A percentile compares a stretch with the other conserved stretches of the same genome.
Conservation (phyloP, 345 rosid genomes). For the Euphorbia lathyris region DNA sequence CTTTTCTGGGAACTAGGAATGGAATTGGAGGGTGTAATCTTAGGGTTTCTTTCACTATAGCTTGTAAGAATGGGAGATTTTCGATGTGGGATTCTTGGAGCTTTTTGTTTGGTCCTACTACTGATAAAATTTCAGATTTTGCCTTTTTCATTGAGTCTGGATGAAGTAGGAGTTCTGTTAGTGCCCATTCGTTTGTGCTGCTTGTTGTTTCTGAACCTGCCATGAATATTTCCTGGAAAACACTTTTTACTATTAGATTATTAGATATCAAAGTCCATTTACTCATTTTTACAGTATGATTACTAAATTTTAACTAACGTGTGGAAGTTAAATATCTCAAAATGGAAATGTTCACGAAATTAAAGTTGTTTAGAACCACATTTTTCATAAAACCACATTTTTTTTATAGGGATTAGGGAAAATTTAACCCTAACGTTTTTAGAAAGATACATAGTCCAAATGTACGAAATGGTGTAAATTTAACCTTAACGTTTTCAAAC, state of each 20-base stretch:
- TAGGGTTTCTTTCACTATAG: conserved; percentile 48
- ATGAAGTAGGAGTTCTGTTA: conserved; percentile 25
- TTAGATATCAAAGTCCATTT: too few species aligned
- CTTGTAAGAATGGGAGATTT: conserved; percentile 50
- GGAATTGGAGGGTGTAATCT: conserved; percentile 62
- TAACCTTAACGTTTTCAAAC: too few species aligned
- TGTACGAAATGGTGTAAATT: too few species aligned
- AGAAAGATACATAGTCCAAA: too few species aligned
- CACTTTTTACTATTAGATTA: neutral
- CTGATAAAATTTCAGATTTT: neutral
- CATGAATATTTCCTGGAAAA: conserved; percentile 21
- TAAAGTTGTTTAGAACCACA: too few species aligned
- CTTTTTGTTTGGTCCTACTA: conserved; percentile 12
- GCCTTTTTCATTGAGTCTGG: neutral
- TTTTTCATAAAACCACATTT: too few species aligned
- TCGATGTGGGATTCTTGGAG: conserved; percentile 53
- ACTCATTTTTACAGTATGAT: too few species aligned
- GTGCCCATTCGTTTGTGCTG: conserved; percentile 22
- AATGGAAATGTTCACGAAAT: too few species aligned
- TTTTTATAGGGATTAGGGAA: too few species aligned
- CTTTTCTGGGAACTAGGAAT: conserved; percentile 47
- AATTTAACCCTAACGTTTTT: too few species aligned
- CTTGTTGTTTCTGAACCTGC: conserved; percentile 24
- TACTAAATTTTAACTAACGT: too few species aligned
- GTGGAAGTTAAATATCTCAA: too few species aligned